Evolutionary conservation across 257 asterid genomes (phyloP).

Genomic region (Nicotiana knightiana): DNA sequence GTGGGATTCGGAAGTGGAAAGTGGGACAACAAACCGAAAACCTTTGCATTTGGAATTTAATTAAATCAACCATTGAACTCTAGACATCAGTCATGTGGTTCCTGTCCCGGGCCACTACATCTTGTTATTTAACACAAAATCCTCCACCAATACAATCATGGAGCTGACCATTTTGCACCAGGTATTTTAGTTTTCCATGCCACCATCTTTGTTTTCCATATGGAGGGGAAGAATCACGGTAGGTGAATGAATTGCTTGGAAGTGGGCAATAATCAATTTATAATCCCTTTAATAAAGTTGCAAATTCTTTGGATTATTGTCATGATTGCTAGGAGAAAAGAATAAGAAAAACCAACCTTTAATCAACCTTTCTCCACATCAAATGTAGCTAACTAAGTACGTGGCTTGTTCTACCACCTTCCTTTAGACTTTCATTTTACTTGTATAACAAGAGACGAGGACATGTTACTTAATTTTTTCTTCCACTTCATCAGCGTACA

Average conservation of each 20-base stretch:
- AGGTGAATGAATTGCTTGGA: slow-evolving; percentile 10
- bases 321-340: background rate
- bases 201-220: background rate
- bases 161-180: slow-evolving; percentile 20
- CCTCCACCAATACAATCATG: slow-evolving; percentile 15
- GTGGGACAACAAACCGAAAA: slow-evolving; percentile 39
- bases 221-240: slow-evolving; percentile 8
- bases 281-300: background rate
- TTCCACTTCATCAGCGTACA: background rate
- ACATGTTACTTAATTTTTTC: background rate
- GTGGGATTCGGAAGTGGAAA: slow-evolving; percentile 32
- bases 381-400: background rate
- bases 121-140: slow-evolving; percentile 17
- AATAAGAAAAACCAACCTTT: background rate
- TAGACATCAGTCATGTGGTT: slow-evolving; percentile 34
- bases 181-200: slow-evolving; percentile 23
- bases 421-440: background rate
- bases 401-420: background rate
- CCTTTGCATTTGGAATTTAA: slow-evolving; percentile 20
- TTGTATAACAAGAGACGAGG: background rate
- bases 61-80: slow-evolving; percentile 14
- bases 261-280: slow-evolving; percentile 8
- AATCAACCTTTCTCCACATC: background rate
- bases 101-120: slow-evolving; percentile 42
- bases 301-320: slow-evolving; percentile 1